phyloP scores from a whole-genome alignment of 306 rosid genomes.

The Lagenaria siceraria region DNA sequence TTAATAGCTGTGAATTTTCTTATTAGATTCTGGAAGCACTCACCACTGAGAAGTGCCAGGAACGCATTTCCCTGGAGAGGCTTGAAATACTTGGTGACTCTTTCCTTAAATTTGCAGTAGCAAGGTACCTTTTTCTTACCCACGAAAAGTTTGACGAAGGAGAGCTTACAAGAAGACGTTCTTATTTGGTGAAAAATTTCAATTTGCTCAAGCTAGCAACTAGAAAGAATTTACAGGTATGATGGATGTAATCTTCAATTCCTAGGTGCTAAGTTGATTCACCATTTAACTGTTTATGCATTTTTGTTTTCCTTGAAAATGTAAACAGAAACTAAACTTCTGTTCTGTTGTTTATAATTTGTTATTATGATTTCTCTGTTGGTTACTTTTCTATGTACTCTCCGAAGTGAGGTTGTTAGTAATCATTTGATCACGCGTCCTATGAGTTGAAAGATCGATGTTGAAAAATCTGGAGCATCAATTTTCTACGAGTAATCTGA shows the following conservation, averaged over 20 bases:
- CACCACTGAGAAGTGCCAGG: slow-evolving; percentile 91
- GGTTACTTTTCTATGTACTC: background rate
- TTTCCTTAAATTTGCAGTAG: slow-evolving; percentile 82
- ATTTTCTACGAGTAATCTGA: background rate
- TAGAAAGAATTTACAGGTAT: slow-evolving; percentile 70
- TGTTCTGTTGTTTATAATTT: background rate
- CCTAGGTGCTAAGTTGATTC: background rate
- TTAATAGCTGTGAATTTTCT: slow-evolving; percentile 16
- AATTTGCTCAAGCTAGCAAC: slow-evolving; percentile 70
- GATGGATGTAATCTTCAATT: slow-evolving; percentile 8
- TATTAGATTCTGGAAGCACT: slow-evolving; percentile 80
- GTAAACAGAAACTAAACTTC: background rate
- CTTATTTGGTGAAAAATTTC: slow-evolving; percentile 56
- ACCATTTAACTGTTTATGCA: background rate
- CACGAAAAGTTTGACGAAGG: slow-evolving; percentile 74
- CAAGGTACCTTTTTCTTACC: slow-evolving; percentile 61
- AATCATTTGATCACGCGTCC: background rate
- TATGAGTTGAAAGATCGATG: background rate
- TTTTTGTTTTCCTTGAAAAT: background rate
- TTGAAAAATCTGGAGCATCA: background rate
- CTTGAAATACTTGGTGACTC: slow-evolving; percentile 95
- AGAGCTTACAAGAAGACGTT: slow-evolving; percentile 63
- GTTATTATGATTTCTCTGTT: background rate
- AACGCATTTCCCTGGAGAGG: slow-evolving; percentile 87
- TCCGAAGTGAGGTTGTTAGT: background rate